These are phyloP conservation scores for Aquilaria sinensis DNA, from an alignment of 345 rosid species.

Conservation along the genomic window DNA sequence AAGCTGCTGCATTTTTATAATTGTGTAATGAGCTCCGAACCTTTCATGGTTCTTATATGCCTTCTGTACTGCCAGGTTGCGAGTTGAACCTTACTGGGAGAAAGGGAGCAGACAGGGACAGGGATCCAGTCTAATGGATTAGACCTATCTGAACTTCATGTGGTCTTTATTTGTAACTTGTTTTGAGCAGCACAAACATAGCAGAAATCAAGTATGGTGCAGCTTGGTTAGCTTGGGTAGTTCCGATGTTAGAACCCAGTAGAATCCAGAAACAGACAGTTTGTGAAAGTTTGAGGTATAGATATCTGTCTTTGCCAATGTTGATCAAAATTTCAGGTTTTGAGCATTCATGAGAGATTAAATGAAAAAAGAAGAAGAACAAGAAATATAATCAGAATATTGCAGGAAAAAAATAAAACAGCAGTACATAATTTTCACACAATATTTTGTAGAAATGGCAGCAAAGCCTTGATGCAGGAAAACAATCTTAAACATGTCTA, in stretches of 20 bases:
- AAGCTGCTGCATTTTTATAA: not conserved
- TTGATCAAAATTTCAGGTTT: not conserved
- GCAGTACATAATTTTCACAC: too few species aligned
- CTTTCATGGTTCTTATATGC: not conserved
- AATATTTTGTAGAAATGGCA: too few species aligned
- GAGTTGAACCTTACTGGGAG: slow-evolving; percentile 47
- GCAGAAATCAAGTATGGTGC: slow-evolving; percentile 17
- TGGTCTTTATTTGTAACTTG: slow-evolving; percentile 15
- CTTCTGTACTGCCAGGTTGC: slow-evolving; percentile 42
- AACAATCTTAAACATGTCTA: not conserved
- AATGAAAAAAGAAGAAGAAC: not conserved
- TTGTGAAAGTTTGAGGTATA: slow-evolving; percentile 4
- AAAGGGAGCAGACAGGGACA: slow-evolving; percentile 44
- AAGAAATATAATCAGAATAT: too few species aligned
- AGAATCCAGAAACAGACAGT: not conserved
- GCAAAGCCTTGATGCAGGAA: too few species aligned
- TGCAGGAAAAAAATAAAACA: too few species aligned
- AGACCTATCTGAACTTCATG: slow-evolving; percentile 21
- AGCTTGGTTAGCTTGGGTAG: slow-evolving; percentile 17
- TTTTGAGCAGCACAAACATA: slow-evolving; percentile 14
- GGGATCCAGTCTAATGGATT: slow-evolving; percentile 32
- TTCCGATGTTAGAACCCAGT: slow-evolving; percentile 2
- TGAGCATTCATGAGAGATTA: not conserved
- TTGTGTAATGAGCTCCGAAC: not conserved
- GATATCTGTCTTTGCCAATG: slow-evolving; percentile 10